Conservation (phyloP, 2,329 filamentous ascomycete species). For the Aspergillus eucalypticola region DNA sequence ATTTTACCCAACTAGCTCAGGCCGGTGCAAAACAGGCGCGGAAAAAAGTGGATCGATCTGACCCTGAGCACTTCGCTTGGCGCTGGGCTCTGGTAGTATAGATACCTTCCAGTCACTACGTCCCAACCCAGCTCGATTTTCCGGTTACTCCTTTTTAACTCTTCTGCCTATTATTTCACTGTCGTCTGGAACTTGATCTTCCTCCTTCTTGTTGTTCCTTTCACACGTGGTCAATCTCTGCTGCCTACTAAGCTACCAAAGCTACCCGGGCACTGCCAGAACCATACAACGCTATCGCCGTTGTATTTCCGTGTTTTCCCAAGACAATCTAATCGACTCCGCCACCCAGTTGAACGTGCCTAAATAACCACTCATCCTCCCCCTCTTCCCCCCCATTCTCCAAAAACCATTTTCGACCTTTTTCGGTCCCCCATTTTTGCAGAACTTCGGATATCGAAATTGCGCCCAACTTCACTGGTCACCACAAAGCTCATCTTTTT, state of each 20-base stretch:
- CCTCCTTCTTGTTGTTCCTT: background rate
- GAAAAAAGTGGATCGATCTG: constrained; percentile 28
- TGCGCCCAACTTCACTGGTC: background rate
- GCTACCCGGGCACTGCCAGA: background rate
- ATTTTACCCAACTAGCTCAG: constrained; percentile 13
- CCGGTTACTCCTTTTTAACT: constrained; percentile 3
- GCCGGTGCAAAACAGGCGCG: constrained; percentile 14
- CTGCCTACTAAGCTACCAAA: background rate
- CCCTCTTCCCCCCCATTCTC: background rate
- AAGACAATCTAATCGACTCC: background rate
- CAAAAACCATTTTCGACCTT: background rate
- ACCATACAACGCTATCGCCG: background rate
- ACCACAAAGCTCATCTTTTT: background rate
- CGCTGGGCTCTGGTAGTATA: constrained; percentile 13
- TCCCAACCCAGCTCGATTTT: constrained; percentile 15
- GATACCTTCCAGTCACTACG: constrained; percentile 10
- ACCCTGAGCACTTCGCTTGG: constrained; percentile 22
- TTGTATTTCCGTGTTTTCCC: constrained; percentile 3
- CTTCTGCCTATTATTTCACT: constrained; percentile 8
- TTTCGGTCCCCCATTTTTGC: background rate
- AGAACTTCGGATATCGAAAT: background rate
- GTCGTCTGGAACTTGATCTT: background rate
- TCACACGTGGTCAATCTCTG: constrained; percentile 1
- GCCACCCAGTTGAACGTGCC: background rate
- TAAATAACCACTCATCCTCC: background rate